Evolutionary conservation across 495 filamentous ascomycete genomes (phyloP).

Genomic region (Thermochaetoides thermophila): DNA sequence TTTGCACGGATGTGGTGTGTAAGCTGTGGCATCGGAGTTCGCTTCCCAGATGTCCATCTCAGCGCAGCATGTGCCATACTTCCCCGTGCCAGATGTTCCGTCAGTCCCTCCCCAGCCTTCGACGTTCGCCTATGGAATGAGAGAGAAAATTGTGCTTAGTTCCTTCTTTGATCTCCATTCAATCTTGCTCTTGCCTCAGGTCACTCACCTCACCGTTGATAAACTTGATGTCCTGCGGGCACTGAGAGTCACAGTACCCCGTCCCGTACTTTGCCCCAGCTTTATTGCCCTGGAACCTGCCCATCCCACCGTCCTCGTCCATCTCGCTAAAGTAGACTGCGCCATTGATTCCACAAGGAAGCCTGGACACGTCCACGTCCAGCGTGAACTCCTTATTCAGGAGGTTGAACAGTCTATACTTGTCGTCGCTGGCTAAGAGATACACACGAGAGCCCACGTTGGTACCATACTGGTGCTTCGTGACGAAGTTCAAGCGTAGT

Average conservation of each 20-base stretch:
- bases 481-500: slow-evolving; percentile 46
- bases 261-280: slow-evolving; percentile 57
- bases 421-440: slow-evolving; percentile 39
- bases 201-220: slow-evolving; percentile 41
- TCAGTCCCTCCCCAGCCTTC: slow-evolving; percentile 42
- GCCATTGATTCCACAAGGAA: slow-evolving; percentile 58
- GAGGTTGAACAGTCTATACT: slow-evolving; percentile 49
- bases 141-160: not conserved
- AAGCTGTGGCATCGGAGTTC: slow-evolving; percentile 42
- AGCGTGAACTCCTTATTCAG: slow-evolving; percentile 56
- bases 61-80: slow-evolving; percentile 48
- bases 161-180: too few relatives aligned
- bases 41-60: slow-evolving; percentile 63
- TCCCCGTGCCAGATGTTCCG: slow-evolving; percentile 39
- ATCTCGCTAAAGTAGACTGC: slow-evolving; percentile 54
- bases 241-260: slow-evolving; percentile 59
- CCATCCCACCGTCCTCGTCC: slow-evolving; percentile 45
- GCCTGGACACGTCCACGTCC: slow-evolving; percentile 49
- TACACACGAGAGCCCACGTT: slow-evolving; percentile 53
- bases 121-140: slow-evolving; percentile 29
- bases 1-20: slow-evolving; percentile 47
- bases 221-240: slow-evolving; percentile 52
- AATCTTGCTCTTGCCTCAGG: not conserved
- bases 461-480: slow-evolving; percentile 26
- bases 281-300: slow-evolving; percentile 39